Conservation (phyloP, 2,329 filamentous ascomycete genomes). For the Botrytis pseudocinerea region DNA sequence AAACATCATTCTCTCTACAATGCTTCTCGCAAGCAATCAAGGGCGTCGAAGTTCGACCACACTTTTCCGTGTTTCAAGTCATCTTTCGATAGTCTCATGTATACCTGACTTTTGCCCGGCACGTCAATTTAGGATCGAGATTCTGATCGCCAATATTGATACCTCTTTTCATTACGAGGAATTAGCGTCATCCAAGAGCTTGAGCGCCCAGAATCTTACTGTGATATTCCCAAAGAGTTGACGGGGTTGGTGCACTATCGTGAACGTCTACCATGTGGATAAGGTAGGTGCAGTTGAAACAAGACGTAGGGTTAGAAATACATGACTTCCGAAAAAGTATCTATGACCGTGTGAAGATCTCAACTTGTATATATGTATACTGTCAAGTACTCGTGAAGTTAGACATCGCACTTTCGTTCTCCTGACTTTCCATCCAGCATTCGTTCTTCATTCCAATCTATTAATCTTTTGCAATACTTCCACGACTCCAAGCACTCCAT, state of each 20-base stretch:
- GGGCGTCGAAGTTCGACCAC: background rate
- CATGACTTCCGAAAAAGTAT: background rate
- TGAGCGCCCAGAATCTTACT: slow-evolving; percentile 10
- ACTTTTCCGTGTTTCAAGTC: slow-evolving; percentile 15
- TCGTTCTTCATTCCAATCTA: background rate
- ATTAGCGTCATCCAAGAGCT: background rate
- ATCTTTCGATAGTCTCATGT: slow-evolving; percentile 21
- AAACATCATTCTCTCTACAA: background rate
- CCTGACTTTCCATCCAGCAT: background rate
- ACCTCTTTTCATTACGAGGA: background rate
- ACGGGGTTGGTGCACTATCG: slow-evolving; percentile 2
- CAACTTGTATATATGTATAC: slow-evolving; percentile 17
- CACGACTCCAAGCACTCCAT: background rate
- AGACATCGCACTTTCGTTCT: slow-evolving; percentile 1
- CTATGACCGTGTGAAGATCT: slow-evolving; percentile 19
- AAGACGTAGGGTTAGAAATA: background rate
- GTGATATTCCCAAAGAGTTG: background rate
- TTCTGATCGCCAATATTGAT: background rate
- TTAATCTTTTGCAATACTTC: slow-evolving; percentile 3
- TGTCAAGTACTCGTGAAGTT: background rate
- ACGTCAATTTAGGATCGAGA: slow-evolving; percentile 4
- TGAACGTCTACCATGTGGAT: slow-evolving; percentile 15
- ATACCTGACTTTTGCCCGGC: background rate
- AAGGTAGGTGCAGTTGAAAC: slow-evolving; percentile 11
- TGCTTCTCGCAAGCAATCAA: background rate